phyloP scores from a whole-genome alignment of 192 early-diverging fungal species.

The Borealophlyctis nickersoniae region DNA sequence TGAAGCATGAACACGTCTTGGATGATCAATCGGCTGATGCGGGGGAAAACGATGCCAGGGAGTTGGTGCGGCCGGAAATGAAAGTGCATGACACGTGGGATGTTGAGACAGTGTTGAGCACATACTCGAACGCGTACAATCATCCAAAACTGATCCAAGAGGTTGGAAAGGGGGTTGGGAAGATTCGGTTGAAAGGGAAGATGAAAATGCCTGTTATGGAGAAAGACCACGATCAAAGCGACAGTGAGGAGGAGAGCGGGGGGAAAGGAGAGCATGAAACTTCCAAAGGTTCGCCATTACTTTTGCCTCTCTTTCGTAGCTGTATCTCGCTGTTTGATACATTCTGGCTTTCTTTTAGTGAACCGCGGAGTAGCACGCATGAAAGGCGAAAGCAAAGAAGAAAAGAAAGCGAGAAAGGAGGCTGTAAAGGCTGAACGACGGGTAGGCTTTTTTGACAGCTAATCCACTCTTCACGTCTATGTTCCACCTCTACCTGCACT shows the following conservation, averaged over 20 bases:
- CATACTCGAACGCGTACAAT: conserved; percentile 93
- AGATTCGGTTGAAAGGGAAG: conserved; percentile 29
- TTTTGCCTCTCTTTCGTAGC: too few relatives aligned
- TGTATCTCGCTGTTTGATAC: too few relatives aligned
- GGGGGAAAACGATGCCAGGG: conserved; percentile 50
- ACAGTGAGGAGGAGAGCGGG: conserved; percentile 26
- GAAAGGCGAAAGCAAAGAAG: conserved; percentile 83
- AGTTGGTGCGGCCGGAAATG: conserved; percentile 48
- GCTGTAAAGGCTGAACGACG: conserved; percentile 76
- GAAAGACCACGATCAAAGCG: conserved; percentile 29
- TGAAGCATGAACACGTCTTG: neutral
- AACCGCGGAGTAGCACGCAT: conserved; percentile 73
- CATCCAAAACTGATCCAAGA: conserved; percentile 82
- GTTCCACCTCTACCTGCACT: neutral
- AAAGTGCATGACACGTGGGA: conserved; percentile 74
- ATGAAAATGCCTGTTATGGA: conserved; percentile 61
- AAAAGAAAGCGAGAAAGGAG: conserved; percentile 89
- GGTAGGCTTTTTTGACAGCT: conserved; percentile 34
- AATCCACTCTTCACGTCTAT: neutral
- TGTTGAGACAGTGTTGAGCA: conserved; percentile 84
- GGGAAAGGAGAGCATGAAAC: conserved; percentile 23
- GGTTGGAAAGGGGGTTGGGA: conserved; percentile 11
- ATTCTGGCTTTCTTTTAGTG: too few relatives aligned
- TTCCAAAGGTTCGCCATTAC: conserved; percentile 41
- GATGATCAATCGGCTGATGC: conserved; percentile 3